Evolutionary conservation across 2,329 filamentous ascomycete genomes (phyloP), one percentile per base, ranked within the genome.

Genomic region (Mariannaea elegans): DNA sequence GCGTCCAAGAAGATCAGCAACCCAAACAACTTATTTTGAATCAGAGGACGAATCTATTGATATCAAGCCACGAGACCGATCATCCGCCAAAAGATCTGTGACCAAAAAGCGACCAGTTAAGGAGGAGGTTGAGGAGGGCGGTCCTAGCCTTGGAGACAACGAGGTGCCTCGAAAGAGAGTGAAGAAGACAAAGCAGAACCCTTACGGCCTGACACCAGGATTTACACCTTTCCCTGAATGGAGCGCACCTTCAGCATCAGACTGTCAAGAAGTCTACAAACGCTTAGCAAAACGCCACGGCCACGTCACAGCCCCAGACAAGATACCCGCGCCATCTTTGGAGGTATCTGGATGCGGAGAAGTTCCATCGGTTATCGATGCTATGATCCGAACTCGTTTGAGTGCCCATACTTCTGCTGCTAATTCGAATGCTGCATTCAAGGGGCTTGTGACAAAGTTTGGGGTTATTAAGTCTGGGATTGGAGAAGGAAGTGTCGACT

Each of bases 291-390:
- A 61, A 29, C 23, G 70, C n/a, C 68, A 71, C 14, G 68, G 68
- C n/a, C 55, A 67, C 47, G 55, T 64, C 23, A 67, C 63, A 23
- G 67, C 68, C 2, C 68, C 68, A 1, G 55, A 70, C 27, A 71
- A 67, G 56, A 71, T 71, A 59, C 68, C 68, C 16, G 68, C 68
- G 5, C 68, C 68, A 8, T 71, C 68, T 14, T 44, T 71, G 13
- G 68, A 71, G 52, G 68, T 71, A 14, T 71, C 68, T 7, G 68
- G 68, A 10, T 71, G 68, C 6, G 68, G 68, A 32, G 68, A 71
- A 51, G 68, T 71, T 5, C 68, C 68, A 3, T 67, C 68, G 16
- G 68, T 71, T 21, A 47, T 71, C 12, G 68, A 71, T 50, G 68
- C 68, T 8, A 52, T 71, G 59, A 64, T 71, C 27, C 69, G 68